A percentile compares a stretch with the other conserved stretches of the same genome.
Conservation (phyloP, 768 basidiomycete genomes). For the Russula sp. region DNA sequence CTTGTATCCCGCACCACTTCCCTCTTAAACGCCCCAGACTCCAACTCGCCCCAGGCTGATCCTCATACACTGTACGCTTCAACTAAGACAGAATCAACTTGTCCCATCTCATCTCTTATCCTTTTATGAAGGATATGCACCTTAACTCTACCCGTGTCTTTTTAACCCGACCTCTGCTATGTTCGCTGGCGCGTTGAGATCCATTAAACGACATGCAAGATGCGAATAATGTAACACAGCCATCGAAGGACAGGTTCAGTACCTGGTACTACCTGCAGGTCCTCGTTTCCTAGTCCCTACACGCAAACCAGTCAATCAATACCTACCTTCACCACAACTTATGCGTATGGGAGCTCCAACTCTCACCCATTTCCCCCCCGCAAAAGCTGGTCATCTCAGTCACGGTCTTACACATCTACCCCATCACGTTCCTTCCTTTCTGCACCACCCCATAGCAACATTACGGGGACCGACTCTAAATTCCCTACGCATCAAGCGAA, state of each 20-base stretch:
- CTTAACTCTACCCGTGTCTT: no score
- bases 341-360: conserved; percentile 39
- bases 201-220: no score
- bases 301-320: conserved; percentile 41
- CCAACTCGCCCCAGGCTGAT: no score
- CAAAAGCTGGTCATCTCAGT: conserved; percentile 42
- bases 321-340: conserved; percentile 42
- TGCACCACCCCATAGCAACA: conserved; percentile 42
- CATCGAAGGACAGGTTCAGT: conserved; percentile 57
- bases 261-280: conserved; percentile 38
- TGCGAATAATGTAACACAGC: no score
- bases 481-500: conserved; percentile 34
- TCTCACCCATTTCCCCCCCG: conserved; percentile 51
- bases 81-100: no score
- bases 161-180: no score
- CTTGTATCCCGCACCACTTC: no score
- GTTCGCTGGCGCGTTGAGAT: no score
- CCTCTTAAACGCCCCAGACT: no score
- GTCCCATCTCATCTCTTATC: no score
- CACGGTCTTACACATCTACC: conserved; percentile 31
- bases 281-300: conserved; percentile 42
- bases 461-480: conserved; percentile 36
- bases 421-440: conserved; percentile 45
- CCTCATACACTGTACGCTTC: no score
- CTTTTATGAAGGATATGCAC: no score